Percentiles rank a stretch among this genome's conserved stretches.
These are phyloP conservation scores for Beauveria australis DNA, from an alignment of 2,329 filamentous ascomycete species.

Conservation along the genomic window DNA sequence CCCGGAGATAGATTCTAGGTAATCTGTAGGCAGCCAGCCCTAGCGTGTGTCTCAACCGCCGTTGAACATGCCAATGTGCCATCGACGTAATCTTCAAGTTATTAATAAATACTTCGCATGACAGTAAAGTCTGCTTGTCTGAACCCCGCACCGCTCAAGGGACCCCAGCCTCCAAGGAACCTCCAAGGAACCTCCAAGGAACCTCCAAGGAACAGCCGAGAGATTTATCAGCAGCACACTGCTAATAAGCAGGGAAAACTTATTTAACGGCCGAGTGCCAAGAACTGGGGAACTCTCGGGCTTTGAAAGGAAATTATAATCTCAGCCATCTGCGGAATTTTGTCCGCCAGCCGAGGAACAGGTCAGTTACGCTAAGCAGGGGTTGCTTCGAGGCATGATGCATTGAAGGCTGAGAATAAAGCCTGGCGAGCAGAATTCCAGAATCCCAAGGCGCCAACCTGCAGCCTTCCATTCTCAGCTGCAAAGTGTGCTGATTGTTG, in stretches of 20 bases:
- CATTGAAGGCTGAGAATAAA: conserved; percentile 1
- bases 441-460: not conserved
- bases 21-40: not conserved
- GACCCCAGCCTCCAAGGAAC: too few species aligned
- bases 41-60: not conserved
- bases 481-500: too few species aligned
- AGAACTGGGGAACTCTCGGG: not conserved
- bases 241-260: too few species aligned
- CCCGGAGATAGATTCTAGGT: not conserved
- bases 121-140: not conserved
- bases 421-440: not conserved
- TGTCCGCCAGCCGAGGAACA: too few species aligned
- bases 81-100: not conserved
- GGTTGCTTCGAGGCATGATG: not conserved
- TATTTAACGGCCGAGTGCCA: too few species aligned
- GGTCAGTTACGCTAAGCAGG: not conserved
- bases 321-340: not conserved
- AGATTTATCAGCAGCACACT: too few species aligned
- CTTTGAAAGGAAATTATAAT: not conserved
- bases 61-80: too few species aligned
- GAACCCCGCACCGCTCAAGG: not conserved
- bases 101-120: not conserved
- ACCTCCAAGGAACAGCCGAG: not conserved
- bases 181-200: not conserved
- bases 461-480: not conserved